Conservation (phyloP, 345 rosid species). For the Rubroshorea leprosula region DNA sequence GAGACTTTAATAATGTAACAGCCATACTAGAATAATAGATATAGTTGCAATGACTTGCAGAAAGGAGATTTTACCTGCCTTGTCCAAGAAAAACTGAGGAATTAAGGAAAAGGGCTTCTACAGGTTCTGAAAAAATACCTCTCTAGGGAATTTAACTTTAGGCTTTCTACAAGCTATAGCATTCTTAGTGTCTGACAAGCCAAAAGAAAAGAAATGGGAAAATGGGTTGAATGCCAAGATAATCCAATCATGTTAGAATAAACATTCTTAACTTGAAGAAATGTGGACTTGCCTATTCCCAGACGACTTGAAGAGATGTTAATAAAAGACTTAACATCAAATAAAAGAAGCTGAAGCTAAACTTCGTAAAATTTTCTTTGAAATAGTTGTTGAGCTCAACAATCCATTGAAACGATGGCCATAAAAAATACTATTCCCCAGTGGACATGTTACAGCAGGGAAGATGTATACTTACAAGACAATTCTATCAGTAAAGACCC, state of each 20-base stretch:
- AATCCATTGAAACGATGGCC: background rate
- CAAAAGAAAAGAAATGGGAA: background rate
- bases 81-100: too few relatives aligned
- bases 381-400: background rate
- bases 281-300: too few relatives aligned
- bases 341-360: background rate
- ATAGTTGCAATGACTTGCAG: too few relatives aligned
- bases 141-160: too few relatives aligned
- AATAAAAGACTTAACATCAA: background rate
- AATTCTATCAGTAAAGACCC: constrained; percentile 65
- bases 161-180: too few relatives aligned
- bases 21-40: too few relatives aligned
- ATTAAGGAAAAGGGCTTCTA: too few relatives aligned
- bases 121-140: too few relatives aligned
- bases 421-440: too few relatives aligned
- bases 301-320: background rate
- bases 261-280: background rate
- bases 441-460: constrained; percentile 6
- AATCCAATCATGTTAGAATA: background rate
- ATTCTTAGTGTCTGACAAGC: background rate
- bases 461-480: constrained; percentile 9
- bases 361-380: background rate
- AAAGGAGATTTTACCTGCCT: too few relatives aligned
- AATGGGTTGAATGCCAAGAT: background rate
- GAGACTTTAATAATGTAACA: too few relatives aligned